phyloP scores from a whole-genome alignment of 768 basidiomycete genomes.

The Fibroporia radiculosa region DNA sequence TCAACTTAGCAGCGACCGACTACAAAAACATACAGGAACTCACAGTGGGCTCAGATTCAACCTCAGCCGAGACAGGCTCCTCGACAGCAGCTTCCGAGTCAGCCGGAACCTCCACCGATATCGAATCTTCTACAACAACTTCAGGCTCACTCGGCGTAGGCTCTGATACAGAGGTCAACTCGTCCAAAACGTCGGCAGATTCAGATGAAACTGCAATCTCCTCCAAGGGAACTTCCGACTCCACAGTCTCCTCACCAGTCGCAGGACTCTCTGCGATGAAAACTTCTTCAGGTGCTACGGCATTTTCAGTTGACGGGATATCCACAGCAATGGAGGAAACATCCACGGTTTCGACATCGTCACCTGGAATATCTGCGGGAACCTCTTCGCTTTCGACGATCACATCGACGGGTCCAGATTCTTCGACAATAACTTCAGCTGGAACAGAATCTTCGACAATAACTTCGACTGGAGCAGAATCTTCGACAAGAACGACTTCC shows the following conservation, averaged over 20 bases:
- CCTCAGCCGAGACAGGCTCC: not conserved
- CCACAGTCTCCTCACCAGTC: not conserved
- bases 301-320: not conserved
- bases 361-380: not conserved
- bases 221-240: constrained; percentile 6
- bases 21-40: too few species aligned
- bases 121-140: not conserved
- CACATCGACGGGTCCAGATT: not conserved
- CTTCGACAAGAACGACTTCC: not conserved
- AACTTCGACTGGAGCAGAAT: not conserved
- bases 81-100: not conserved
- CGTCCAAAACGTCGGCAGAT: not conserved
- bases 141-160: too few species aligned
- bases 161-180: not conserved
- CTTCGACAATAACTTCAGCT: constrained; percentile 1
- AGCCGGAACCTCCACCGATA: not conserved
- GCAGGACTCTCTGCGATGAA: not conserved
- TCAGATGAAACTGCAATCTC: too few species aligned
- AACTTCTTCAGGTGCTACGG: not conserved
- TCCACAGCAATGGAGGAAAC: too few species aligned
- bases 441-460: not conserved
- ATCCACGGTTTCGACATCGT: not conserved
- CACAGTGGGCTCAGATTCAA: too few species aligned
- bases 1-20: too few species aligned
- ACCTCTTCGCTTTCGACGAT: not conserved